Conservation (phyloP, 257 asterid species). For the Solanum okadae region DNA sequence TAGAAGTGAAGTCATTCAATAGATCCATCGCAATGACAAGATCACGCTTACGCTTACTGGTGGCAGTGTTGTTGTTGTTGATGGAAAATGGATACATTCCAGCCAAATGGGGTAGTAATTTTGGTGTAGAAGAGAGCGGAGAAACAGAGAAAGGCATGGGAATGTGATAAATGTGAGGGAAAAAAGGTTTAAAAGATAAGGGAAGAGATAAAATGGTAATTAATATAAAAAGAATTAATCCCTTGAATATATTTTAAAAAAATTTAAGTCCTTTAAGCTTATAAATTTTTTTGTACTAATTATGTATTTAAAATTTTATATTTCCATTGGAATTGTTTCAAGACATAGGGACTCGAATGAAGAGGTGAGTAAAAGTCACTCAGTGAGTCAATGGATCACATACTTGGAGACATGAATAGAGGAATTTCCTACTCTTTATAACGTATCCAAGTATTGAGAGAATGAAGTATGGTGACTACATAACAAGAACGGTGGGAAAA, state of each 20-base stretch:
- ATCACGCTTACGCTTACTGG: conserved; percentile 61
- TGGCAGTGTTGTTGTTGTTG: neutral
- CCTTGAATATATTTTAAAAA: neutral
- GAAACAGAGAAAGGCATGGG: neutral
- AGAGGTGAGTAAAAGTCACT: neutral
- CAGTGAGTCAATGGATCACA: neutral
- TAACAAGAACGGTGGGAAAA: neutral
- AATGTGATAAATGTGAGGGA: neutral
- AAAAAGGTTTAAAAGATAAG: neutral
- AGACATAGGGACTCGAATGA: too few relatives aligned
- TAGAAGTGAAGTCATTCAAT: conserved; percentile 34
- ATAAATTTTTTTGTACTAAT: neutral
- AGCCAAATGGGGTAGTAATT: neutral
- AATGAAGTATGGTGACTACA: neutral
- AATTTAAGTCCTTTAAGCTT: neutral
- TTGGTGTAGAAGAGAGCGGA: neutral
- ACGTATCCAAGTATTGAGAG: neutral
- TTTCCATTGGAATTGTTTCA: neutral
- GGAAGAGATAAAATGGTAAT: neutral
- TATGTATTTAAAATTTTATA: neutral
- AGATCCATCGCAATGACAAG: conserved; percentile 26
- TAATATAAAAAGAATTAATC: neutral
- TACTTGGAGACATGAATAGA: too few relatives aligned
- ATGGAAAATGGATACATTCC: neutral
- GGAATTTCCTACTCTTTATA: neutral